Percentiles rank a stretch among this genome's conserved stretches.
Evolutionary conservation across 106 monocot species (phyloP).

Genomic region (Dendrobium officinale): DNA sequence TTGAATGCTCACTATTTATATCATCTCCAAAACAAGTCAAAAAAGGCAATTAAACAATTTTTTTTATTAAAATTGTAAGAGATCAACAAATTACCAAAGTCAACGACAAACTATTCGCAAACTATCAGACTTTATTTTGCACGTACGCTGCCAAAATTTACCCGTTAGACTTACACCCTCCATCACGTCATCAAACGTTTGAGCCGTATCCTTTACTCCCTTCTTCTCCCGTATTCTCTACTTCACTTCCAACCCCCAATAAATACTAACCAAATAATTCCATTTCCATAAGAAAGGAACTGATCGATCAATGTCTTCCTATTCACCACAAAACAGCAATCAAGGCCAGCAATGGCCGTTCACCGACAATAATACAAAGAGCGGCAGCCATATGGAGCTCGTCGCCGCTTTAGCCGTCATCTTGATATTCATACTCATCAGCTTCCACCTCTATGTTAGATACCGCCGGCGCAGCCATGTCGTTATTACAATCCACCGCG

Average conservation of each 20-base stretch:
- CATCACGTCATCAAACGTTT: background rate
- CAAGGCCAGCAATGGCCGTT: background rate
- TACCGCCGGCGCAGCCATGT: background rate
- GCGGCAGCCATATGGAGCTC: background rate
- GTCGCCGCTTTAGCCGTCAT: background rate
- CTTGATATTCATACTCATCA: background rate
- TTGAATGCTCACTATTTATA: too few species aligned
- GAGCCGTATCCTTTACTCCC: background rate
- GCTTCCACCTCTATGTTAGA: background rate
- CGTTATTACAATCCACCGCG: background rate
- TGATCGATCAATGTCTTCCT: background rate
- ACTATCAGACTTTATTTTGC: too few species aligned
- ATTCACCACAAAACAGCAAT: background rate
- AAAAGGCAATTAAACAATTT: too few species aligned
- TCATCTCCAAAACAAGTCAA: too few species aligned
- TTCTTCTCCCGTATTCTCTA: background rate
- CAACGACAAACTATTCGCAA: too few species aligned
- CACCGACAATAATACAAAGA: background rate
- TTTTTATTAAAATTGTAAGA: too few species aligned
- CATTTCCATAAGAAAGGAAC: background rate
- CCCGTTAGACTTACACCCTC: too few species aligned
- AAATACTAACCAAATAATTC: background rate
- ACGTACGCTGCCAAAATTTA: too few species aligned
- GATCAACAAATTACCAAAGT: too few species aligned
- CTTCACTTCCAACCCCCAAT: background rate